Conservation (phyloP, 2,329 filamentous ascomycete species). For the Diaporthe citri region DNA sequence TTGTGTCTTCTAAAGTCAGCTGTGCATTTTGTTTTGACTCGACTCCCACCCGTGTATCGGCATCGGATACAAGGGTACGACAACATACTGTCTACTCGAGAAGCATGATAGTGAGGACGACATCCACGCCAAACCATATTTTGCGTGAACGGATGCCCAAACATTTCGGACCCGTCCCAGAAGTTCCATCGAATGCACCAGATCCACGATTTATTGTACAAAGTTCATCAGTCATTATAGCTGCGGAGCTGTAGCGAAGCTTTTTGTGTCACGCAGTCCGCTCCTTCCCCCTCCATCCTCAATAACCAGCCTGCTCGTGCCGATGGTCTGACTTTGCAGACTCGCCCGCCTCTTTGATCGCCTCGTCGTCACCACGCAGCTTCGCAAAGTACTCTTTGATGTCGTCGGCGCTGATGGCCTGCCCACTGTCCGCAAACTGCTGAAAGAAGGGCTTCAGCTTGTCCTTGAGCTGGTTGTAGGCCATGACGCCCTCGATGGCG, state of each 20-base stretch:
- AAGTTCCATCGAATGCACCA: background rate
- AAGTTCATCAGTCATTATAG: slow-evolving; percentile 33
- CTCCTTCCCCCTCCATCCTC: slow-evolving; percentile 24
- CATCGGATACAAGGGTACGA: background rate
- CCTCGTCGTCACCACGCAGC: slow-evolving; percentile 86
- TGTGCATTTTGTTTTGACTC: background rate
- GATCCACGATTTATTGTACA: slow-evolving; percentile 28
- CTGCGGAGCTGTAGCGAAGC: background rate
- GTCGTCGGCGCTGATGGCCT: slow-evolving; percentile 91
- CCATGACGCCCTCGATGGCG: slow-evolving; percentile 97
- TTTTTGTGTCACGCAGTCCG: background rate
- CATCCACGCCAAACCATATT: background rate
- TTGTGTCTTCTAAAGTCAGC: too few species aligned
- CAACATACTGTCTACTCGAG: background rate
- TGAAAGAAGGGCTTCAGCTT: slow-evolving; percentile 95
- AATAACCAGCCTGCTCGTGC: slow-evolving; percentile 68
- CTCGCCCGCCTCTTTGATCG: slow-evolving; percentile 73
- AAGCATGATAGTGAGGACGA: background rate
- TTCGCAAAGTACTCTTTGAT: slow-evolving; percentile 98
- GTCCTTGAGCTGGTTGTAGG: slow-evolving; percentile 95
- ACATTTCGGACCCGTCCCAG: background rate
- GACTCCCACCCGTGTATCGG: background rate
- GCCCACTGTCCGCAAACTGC: slow-evolving; percentile 91
- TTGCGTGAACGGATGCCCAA: background rate
- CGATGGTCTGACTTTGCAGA: slow-evolving; percentile 60